Evolutionary conservation across 768 basidiomycete genomes (phyloP), one percentile per base, ranked within the genome.

Genomic region (Rhizopogon salebrosus): DNA sequence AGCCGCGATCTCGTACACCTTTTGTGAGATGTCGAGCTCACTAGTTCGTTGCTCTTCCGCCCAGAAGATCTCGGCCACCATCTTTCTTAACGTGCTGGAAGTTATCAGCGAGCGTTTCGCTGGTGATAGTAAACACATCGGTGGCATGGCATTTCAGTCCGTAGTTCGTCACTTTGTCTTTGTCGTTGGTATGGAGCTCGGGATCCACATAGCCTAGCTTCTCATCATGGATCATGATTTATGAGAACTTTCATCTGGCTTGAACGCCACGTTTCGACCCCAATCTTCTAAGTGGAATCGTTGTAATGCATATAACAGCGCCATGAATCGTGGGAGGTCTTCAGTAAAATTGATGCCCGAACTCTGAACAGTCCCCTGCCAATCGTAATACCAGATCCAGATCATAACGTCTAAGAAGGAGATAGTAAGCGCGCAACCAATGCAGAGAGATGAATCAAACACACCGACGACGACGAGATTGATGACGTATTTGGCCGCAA

Each of bases 271-370:
- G 36, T 38, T 49, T 49, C 31, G 13, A 38, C 49, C 49, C 49
- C 49, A 49, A 23, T 49, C 23, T 1, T 49, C 18, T 6, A 14
- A 14, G 20, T 10, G 3, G 35, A 49, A 39, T 18, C 49, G 20
- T 27, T 49, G 49, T 20, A 49, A 13, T 6, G 35, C 34, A 6
- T 23, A 39, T 6, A 49, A 24, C 31, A 49, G 18, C 34, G 39
- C 49, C 22, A 49, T 6, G 36, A 49, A 49, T 22, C 49, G 49
- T 9, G 36, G 49, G 14, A 49, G 49, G 26, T 49, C 49, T 38
- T 39, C 7, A 13, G 39, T 23, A 16, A 49, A 39, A 16, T 49
- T 39, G 8, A 49, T 31, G 20, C 34, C 48, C 5, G 20, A n/a
- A 20, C 27, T 8, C 16, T 50, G 49, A 27, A 39, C 41, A 13